Evolutionary conservation across 1,284 basidiomycete genomes (phyloP).

Genomic region (Microbotryum intermedium): DNA sequence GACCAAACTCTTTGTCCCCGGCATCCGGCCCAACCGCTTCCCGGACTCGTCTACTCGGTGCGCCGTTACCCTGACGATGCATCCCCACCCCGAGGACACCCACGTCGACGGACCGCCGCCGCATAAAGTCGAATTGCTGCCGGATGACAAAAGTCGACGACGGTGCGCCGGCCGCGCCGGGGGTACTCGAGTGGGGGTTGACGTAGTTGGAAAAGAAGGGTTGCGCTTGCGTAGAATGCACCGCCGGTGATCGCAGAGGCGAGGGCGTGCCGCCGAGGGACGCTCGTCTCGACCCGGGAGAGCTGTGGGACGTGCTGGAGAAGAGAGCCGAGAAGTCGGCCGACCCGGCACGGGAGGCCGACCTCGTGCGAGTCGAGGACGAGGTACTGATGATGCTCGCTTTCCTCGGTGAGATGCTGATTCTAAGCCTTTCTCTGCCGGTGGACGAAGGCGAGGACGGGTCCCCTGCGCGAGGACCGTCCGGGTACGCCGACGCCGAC

Average conservation of each 20-base stretch:
- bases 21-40: constrained; percentile 30
- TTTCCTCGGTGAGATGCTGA: background rate
- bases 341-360: constrained; percentile 2
- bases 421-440: background rate
- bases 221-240: background rate
- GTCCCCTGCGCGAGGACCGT: background rate
- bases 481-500: background rate
- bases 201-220: constrained; percentile 18
- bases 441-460: no score
- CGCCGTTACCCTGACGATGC: constrained; percentile 20
- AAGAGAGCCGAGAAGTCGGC: background rate
- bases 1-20: constrained; percentile 27
- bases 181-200: background rate
- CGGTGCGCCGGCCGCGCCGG: background rate
- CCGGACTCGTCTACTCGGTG: constrained; percentile 19
- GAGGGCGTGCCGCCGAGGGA: constrained; percentile 4
- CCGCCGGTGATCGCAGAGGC: constrained; percentile 14
- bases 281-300: constrained; percentile 8
- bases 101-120: constrained; percentile 29
- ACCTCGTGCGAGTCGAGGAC: background rate
- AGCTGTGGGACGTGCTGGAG: background rate
- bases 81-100: constrained; percentile 27
- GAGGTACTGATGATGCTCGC: background rate
- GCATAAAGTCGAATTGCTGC: constrained; percentile 13
- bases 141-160: background rate